These are phyloP conservation scores for Blastobotrys attinorum DNA, from an alignment of 805 yeast genomes.

Conservation along the genomic window DNA sequence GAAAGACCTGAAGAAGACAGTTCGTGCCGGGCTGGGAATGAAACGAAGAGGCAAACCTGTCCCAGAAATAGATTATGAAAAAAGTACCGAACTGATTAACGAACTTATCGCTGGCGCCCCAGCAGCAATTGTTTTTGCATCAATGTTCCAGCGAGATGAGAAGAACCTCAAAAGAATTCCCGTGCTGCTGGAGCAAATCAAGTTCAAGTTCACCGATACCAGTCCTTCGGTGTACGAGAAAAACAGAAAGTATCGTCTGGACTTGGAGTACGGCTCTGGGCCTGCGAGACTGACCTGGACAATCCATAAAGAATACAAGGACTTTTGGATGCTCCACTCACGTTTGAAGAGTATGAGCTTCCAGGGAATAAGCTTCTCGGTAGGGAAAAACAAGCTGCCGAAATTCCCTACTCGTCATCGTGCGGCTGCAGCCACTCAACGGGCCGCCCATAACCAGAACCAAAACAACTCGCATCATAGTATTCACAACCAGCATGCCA, in stretches of 20 bases:
- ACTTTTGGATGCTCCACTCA: slow-evolving; percentile 63
- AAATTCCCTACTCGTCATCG: slow-evolving; percentile 34
- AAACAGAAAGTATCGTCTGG: slow-evolving; percentile 49
- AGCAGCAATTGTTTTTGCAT: slow-evolving; percentile 50
- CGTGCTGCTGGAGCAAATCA: slow-evolving; percentile 62
- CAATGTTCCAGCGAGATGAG: slow-evolving; percentile 70
- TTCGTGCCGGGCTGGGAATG: slow-evolving; percentile 9
- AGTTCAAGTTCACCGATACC: slow-evolving; percentile 44
- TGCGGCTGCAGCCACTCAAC: neutral
- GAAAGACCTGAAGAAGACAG: slow-evolving; percentile 12
- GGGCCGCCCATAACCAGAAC: neutral
- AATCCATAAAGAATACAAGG: slow-evolving; percentile 62
- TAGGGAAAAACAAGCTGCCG: slow-evolving; percentile 26
- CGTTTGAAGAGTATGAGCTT: slow-evolving; percentile 46
- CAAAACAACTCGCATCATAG: neutral
- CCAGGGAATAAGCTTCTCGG: slow-evolving; percentile 14
- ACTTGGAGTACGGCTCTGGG: slow-evolving; percentile 87
- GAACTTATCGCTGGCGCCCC: slow-evolving; percentile 34
- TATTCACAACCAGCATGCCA: neutral
- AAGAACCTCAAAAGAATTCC: slow-evolving; percentile 61
- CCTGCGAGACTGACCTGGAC: slow-evolving; percentile 72
- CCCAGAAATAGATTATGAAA: slow-evolving; percentile 21
- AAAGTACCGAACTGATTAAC: slow-evolving; percentile 33
- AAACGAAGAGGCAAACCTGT: slow-evolving; percentile 13
- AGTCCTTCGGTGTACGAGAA: slow-evolving; percentile 30